These are phyloP conservation scores for Friedmanniomyces simplex DNA, from an alignment of 495 filamentous ascomycete species.

Conservation along the genomic window DNA sequence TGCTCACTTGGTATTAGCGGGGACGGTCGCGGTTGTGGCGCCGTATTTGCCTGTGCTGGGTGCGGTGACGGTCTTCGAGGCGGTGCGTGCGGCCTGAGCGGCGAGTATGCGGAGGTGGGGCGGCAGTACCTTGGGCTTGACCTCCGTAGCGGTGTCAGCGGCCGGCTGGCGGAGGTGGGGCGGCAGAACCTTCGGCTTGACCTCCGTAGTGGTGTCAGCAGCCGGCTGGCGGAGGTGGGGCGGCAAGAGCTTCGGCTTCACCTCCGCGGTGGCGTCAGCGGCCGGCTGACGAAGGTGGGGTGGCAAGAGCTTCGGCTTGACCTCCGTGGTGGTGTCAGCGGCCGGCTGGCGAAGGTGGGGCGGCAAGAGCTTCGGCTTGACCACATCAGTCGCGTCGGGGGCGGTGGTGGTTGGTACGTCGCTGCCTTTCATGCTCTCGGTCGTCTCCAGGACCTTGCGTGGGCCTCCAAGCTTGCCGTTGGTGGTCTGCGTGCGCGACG, in stretches of 20 bases:
- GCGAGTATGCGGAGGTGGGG: too few relatives aligned
- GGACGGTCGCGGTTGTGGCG: too few relatives aligned
- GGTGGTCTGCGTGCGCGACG: not conserved
- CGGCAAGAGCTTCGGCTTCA: not conserved
- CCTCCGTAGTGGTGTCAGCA: not conserved
- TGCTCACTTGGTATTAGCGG: not conserved
- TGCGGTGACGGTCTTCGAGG: not conserved
- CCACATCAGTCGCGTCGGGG: not conserved
- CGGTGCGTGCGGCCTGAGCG: not conserved
- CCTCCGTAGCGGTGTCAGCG: not conserved
- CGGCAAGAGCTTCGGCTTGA: not conserved
- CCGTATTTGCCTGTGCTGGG: not conserved
- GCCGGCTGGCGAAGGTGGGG: not conserved
- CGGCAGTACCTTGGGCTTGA: not conserved
- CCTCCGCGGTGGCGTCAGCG: not conserved
- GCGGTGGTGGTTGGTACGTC: too few relatives aligned
- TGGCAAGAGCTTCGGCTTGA: not conserved
- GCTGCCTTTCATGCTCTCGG: not conserved
- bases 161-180: not conserved
- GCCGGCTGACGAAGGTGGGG: not conserved
- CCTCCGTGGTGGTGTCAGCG: not conserved
- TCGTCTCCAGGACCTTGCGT: not conserved
- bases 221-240: not conserved
- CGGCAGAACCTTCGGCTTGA: not conserved
- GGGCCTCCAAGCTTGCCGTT: slow-evolving; percentile 3